These are phyloP conservation scores for Castanospermum australe DNA, from an alignment of 306 rosid genomes.

Conservation along the genomic window DNA sequence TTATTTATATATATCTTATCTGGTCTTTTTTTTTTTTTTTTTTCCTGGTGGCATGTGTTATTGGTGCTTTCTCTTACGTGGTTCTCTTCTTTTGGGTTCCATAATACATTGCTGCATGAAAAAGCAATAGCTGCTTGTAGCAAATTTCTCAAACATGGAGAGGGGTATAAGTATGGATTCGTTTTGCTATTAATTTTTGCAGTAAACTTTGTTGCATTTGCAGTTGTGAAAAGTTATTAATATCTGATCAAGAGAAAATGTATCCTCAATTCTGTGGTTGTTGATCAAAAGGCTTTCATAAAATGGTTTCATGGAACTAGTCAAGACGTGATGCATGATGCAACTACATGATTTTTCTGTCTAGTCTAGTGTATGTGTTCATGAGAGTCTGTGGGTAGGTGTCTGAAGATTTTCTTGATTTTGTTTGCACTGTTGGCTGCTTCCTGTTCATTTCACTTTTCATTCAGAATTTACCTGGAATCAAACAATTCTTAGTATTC, in stretches of 20 bases:
- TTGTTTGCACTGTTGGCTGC: not conserved
- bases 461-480: not conserved
- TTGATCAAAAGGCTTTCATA: not conserved
- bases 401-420: slow-evolving; percentile 4
- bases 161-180: not conserved
- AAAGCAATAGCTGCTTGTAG: not conserved
- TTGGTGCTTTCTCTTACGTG: not conserved
- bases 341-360: not conserved
- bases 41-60: not conserved
- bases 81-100: slow-evolving; percentile 10
- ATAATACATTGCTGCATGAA: not conserved
- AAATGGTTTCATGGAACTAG: not conserved
- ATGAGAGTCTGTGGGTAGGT: not conserved
- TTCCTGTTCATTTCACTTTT: not conserved
- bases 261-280: not conserved
- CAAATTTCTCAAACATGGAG: not conserved
- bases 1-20: too few species aligned
- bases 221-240: not conserved
- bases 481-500: not conserved
- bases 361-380: not conserved
- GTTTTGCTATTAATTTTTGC: not conserved
- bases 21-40: not conserved
- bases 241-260: not conserved
- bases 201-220: not conserved
- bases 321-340: not conserved